Evolutionary conservation across 1,284 basidiomycete species (phyloP).

Genomic region (Leccinum solheimii): DNA sequence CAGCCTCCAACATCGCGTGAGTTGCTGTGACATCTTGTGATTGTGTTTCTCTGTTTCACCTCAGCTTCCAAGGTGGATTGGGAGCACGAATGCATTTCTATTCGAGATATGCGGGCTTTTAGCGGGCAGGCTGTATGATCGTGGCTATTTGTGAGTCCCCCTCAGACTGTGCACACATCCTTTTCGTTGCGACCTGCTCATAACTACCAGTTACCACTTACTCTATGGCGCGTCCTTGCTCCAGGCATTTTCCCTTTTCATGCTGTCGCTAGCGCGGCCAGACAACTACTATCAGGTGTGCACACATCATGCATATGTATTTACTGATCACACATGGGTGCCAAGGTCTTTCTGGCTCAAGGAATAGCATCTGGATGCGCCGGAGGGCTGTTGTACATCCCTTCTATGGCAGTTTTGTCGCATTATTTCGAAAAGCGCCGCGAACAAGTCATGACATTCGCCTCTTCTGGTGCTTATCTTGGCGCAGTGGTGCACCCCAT

Average conservation of each 20-base stretch:
- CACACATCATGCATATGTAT: neutral
- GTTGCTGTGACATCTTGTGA: slow-evolving; percentile 7
- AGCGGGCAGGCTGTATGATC: slow-evolving; percentile 38
- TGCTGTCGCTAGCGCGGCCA: slow-evolving; percentile 39
- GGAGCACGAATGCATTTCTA: slow-evolving; percentile 46
- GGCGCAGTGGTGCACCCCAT: slow-evolving; percentile 40
- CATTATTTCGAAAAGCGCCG: slow-evolving; percentile 39
- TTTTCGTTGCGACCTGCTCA: neutral
- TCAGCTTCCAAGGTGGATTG: slow-evolving; percentile 44
- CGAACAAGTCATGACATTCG: slow-evolving; percentile 36
- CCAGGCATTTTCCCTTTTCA: slow-evolving; percentile 36
- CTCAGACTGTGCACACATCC: neutral
- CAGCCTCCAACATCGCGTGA: slow-evolving; percentile 42
- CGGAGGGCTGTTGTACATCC: slow-evolving; percentile 36
- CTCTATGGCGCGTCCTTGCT: slow-evolving; percentile 34
- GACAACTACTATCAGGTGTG: slow-evolving; percentile 37
- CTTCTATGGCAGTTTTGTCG: slow-evolving; percentile 37
- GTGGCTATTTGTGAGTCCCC: slow-evolving; percentile 36
- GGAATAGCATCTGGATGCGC: slow-evolving; percentile 38
- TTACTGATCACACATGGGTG: neutral
- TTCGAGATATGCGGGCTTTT: slow-evolving; percentile 39
- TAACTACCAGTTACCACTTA: slow-evolving; percentile 24
- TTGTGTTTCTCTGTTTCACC: neutral
- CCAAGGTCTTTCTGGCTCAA: slow-evolving; percentile 39
- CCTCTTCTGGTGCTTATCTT: slow-evolving; percentile 38